Percentiles rank a stretch among this genome's conserved stretches.
phyloP scores from a whole-genome alignment of 108 stramenopile genomes.

The Skeletonema marinoi region DNA sequence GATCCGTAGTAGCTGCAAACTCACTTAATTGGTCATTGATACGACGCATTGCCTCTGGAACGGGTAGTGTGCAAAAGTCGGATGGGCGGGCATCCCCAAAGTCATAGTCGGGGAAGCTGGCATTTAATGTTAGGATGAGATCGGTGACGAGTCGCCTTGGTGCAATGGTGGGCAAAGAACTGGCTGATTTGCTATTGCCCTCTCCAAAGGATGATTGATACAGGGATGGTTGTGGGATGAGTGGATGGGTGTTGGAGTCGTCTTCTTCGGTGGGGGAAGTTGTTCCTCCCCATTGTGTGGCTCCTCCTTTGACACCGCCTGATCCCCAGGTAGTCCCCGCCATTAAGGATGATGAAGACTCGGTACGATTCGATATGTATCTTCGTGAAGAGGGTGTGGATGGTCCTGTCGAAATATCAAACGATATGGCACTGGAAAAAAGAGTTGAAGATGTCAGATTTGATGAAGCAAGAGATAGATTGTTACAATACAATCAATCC shows the following conservation, averaged over 20 bases:
- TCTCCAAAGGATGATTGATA: slow-evolving; percentile 52
- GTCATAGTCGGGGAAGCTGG: slow-evolving; percentile 94
- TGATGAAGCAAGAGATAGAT: not conserved
- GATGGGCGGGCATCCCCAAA: slow-evolving; percentile 78
- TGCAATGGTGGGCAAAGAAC: slow-evolving; percentile 71
- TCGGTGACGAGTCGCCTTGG: slow-evolving; percentile 90
- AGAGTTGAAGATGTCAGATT: not conserved
- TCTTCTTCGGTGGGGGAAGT: slow-evolving; percentile 10
- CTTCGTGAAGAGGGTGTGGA: slow-evolving; percentile 18
- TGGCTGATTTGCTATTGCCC: slow-evolving; percentile 36
- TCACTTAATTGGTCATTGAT: slow-evolving; percentile 72
- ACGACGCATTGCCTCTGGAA: slow-evolving; percentile 56
- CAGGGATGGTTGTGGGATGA: slow-evolving; percentile 46
- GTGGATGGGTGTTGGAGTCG: slow-evolving; percentile 35
- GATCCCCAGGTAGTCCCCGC: slow-evolving; percentile 7
- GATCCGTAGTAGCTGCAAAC: slow-evolving; percentile 52
- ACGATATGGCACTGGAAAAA: slow-evolving; percentile 23
- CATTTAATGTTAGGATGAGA: slow-evolving; percentile 91
- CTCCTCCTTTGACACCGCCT: not conserved
- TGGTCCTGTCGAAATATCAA: slow-evolving; percentile 45
- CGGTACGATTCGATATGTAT: not conserved
- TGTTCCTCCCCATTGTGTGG: not conserved
- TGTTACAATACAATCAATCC: not conserved
- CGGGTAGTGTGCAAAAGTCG: slow-evolving; percentile 74
- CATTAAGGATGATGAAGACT: slow-evolving; percentile 4